Conservation (phyloP, 129 eudicot genomes). For the Arctium lappa region DNA sequence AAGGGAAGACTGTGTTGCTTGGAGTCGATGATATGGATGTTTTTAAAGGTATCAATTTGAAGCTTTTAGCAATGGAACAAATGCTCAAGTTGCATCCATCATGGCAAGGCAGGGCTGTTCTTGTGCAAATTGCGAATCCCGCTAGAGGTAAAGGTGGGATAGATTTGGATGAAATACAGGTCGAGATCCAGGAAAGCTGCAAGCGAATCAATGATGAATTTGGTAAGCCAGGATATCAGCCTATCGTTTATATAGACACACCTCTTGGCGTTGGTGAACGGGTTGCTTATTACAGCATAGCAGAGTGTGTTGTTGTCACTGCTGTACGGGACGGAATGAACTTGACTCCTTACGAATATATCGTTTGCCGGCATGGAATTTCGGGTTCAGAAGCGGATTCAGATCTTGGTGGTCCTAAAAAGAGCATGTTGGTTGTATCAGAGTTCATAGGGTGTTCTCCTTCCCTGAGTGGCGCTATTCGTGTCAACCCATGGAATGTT, state of each 20-base stretch:
- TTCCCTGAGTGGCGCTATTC: conserved; percentile 84
- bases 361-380: conserved; percentile 75
- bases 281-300: conserved; percentile 79
- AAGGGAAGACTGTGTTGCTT: conserved; percentile 67
- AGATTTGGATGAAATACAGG: conserved; percentile 57
- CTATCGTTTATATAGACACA: conserved; percentile 63
- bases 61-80: conserved; percentile 72
- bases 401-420: conserved; percentile 45
- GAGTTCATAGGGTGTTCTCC: conserved; percentile 96
- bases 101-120: conserved; percentile 72
- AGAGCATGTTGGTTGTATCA: conserved; percentile 90
- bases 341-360: conserved; percentile 83
- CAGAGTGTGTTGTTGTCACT: conserved; percentile 93
- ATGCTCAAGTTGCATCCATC: conserved; percentile 66
- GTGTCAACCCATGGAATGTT: conserved; percentile 90
- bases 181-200: conserved; percentile 76
- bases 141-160: conserved; percentile 80
- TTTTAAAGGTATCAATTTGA: conserved; percentile 69
- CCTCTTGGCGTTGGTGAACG: conserved; percentile 52
- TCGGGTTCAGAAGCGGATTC: conserved; percentile 49
- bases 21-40: conserved; percentile 75
- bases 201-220: conserved; percentile 65
- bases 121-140: conserved; percentile 74
- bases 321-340: conserved; percentile 93
- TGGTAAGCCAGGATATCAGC: conserved; percentile 85